Percentiles rank a stretch among this genome's conserved stretches.
Conservation (phyloP, 2,329 filamentous ascomycete genomes). For the Metarhizium rileyi region DNA sequence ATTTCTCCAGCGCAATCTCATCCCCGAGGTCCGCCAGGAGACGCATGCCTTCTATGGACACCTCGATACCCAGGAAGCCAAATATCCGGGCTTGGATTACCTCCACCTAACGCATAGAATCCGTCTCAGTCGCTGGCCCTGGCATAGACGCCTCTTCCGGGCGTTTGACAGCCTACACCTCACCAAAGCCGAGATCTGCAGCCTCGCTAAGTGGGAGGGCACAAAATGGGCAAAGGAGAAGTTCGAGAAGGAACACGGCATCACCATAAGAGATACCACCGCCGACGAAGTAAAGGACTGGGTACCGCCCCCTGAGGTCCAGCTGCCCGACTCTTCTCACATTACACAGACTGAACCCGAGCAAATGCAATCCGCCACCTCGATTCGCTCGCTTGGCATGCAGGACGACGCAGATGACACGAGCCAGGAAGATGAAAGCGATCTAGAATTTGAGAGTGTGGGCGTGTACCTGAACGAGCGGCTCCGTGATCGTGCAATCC, state of each 20-base stretch:
- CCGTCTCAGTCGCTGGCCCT: conserved; percentile 66
- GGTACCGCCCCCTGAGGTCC: conserved; percentile 19
- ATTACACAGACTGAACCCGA: conserved; percentile 10
- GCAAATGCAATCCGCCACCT: conserved; percentile 1
- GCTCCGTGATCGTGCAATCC: conserved; percentile 53
- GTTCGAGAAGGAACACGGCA: conserved; percentile 65
- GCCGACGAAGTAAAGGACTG: conserved; percentile 57
- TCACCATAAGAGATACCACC: conserved; percentile 61
- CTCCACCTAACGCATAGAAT: conserved; percentile 62
- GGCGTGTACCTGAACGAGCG: conserved; percentile 54
- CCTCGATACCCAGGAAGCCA: conserved; percentile 68
- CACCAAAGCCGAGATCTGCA: conserved; percentile 59
- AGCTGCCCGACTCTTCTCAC: not conserved
- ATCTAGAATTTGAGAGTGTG: conserved; percentile 38
- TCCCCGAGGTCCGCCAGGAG: conserved; percentile 70
- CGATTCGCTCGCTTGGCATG: conserved; percentile 12
- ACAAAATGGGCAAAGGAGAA: conserved; percentile 75
- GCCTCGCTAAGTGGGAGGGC: conserved; percentile 72
- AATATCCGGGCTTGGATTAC: conserved; percentile 76
- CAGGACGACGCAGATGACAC: conserved; percentile 7
- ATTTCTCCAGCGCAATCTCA: conserved; percentile 60
- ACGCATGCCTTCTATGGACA: conserved; percentile 72
- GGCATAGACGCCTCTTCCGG: conserved; percentile 67
- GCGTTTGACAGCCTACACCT: conserved; percentile 63
- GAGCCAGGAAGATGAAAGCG: conserved; percentile 15